phyloP scores from a whole-genome alignment of 208 protist species.

The Crithidia bombi region DNA sequence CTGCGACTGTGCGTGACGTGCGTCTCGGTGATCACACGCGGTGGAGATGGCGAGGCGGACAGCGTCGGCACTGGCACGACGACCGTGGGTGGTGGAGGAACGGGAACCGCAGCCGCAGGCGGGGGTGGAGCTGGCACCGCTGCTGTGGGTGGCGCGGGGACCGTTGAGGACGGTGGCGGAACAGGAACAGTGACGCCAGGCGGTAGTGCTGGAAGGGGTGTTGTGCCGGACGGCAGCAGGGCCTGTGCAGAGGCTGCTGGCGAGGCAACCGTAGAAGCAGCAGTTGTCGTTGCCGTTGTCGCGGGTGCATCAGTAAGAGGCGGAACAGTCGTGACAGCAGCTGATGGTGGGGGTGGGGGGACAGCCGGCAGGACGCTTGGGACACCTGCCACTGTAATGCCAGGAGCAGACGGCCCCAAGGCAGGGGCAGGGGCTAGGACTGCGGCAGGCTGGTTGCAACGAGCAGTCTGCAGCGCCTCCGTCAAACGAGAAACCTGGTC shows the following conservation, averaged over 20 bases:
- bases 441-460: slow-evolving; percentile 19
- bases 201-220: slow-evolving; percentile 5
- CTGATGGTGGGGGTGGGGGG: slow-evolving; percentile 6
- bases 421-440: slow-evolving; percentile 1
- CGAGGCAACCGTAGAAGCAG: neutral
- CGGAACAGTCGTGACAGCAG: neutral
- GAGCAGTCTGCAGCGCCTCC: slow-evolving; percentile 49
- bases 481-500: slow-evolving; percentile 46
- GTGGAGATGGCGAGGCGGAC: neutral
- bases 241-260: neutral
- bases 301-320: neutral
- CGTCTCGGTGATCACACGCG: slow-evolving; percentile 12
- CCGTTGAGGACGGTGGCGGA: neutral
- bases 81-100: slow-evolving; percentile 9
- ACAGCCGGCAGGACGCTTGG: neutral
- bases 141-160: neutral
- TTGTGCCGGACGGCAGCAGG: slow-evolving; percentile 4
- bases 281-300: neutral
- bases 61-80: slow-evolving; percentile 1
- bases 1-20: slow-evolving; percentile 42
- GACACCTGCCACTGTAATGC: neutral
- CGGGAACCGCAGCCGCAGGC: neutral
- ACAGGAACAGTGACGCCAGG: neutral
- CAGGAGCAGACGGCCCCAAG: neutral
- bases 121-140: neutral